These are phyloP conservation scores for Globisporangium paroecandrum DNA, from an alignment of 352 stramenopile genomes.

Conservation along the genomic window DNA sequence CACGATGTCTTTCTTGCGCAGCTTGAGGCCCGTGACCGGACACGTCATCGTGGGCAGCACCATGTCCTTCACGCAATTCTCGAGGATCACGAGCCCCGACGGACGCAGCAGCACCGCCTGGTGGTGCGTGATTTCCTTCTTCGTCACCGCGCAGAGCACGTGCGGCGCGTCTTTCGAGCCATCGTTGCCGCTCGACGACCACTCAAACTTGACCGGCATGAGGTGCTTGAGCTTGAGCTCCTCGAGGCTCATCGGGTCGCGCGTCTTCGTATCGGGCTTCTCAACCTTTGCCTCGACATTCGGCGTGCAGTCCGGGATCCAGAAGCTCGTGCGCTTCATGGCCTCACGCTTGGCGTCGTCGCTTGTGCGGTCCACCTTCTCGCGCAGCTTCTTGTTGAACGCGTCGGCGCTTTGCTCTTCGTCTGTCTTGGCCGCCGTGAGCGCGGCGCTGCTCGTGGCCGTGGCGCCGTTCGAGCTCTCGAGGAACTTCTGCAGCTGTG, in stretches of 20 bases:
- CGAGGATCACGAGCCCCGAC: conserved; percentile 77
- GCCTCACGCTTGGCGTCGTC: conserved; percentile 68
- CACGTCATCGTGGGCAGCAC: conserved; percentile 85
- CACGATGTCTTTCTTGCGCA: conserved; percentile 85
- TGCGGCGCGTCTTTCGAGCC: conserved; percentile 27
- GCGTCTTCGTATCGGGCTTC: conserved; percentile 67
- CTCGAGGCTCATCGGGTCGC: conserved; percentile 80
- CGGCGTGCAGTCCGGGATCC: conserved; percentile 83
- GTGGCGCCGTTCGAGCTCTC: conserved; percentile 26
- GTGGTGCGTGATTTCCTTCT: conserved; percentile 82
- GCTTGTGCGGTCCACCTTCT: conserved; percentile 74
- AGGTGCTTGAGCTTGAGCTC: conserved; percentile 86
- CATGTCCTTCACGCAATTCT: conserved; percentile 80
- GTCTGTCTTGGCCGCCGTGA: conserved; percentile 3
- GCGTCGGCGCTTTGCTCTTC: neutral
- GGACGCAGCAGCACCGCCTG: conserved; percentile 71
- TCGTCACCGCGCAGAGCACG: conserved; percentile 74
- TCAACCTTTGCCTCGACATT: conserved; percentile 42
- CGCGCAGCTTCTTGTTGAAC: conserved; percentile 44
- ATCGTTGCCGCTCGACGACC: conserved; percentile 29
- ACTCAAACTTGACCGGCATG: conserved; percentile 85
- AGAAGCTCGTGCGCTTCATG: conserved; percentile 84
- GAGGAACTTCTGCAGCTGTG: conserved; percentile 51
- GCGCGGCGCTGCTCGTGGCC: conserved; percentile 6
- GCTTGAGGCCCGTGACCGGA: conserved; percentile 76